Evolutionary conservation across 2,329 filamentous ascomycete genomes (phyloP), one percentile per base, ranked within the genome.

Genomic region (Sporothrix inflata): DNA sequence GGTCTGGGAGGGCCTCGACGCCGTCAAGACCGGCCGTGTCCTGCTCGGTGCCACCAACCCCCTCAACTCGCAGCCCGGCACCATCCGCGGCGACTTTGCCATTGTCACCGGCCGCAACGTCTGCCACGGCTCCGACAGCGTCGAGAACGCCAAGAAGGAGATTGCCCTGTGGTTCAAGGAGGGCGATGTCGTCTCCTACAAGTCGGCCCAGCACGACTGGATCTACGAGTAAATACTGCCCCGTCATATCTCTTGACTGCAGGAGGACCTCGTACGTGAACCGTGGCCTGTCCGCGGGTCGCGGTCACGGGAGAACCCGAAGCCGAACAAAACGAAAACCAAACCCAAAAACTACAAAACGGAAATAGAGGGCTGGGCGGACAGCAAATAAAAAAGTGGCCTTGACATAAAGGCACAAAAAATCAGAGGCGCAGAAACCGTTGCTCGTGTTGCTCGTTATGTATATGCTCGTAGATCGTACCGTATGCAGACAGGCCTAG

Each of bases 101-200:
- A 92, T 95, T 78, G 91, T 94, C 80, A 91, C 94, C 82, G 96
- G 96, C 86, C 94, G 95, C 85, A 99, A 99, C 89, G 94, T 98
- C 87, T 98, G 95, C 93, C 96, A 99, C 91, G 96, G 96, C 83
- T 98, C 94, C 85, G 96, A 99, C 90, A 91, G 89, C 83, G 95
- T 99, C 85, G 96, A 99, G 91, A 97, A 90, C 88, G 96, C 96
- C 86, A 90, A 98, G 92, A 98, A 98, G 93, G 96, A 99, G 89
- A 99, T 99, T 83, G 92, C 91, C 81, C 91, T 98, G 83, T 99
- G 96, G 96, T 99, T 99, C 92, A 91, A 92, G 85, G 87, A 92
- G 78, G 90, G 90, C 78, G 96, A 98, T 85, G 83, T 97, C 81
- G 85, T 94, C 85, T 88, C 82, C 85, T 98, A 92, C 90, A 95